Conservation (phyloP, 169 alveolate genomes). For the Eimeria sp. region DNA sequence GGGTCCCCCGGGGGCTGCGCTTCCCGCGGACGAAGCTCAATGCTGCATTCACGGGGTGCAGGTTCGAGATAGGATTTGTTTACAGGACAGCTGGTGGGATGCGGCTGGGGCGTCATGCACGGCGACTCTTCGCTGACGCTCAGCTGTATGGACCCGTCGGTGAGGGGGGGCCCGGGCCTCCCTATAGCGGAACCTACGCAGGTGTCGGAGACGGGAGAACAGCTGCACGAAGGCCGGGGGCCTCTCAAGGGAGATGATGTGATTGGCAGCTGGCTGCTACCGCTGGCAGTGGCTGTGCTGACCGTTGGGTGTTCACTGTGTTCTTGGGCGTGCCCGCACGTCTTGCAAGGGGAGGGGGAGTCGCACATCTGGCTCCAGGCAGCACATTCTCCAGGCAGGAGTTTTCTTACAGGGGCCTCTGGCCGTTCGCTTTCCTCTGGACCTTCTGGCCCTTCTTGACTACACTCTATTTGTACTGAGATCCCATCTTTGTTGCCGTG, state of each 20-base stretch:
- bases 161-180: slow-evolving; percentile 14
- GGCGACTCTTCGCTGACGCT: slow-evolving; percentile 47
- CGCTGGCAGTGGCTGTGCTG: slow-evolving; percentile 10
- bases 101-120: slow-evolving; percentile 22
- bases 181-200: neutral
- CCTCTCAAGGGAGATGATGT: neutral
- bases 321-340: neutral
- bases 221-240: slow-evolving; percentile 8
- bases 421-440: neutral
- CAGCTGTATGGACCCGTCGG: slow-evolving; percentile 26
- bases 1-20: neutral
- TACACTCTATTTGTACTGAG: neutral
- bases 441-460: neutral
- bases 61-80: neutral
- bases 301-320: neutral
- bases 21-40: neutral
- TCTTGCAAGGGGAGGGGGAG: neutral
- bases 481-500: neutral
- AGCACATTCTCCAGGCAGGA: neutral
- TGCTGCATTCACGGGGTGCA: neutral
- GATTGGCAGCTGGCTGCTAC: neutral
- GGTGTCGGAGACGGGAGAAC: neutral
- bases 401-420: neutral
- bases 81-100: neutral
- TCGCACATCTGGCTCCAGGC: neutral